Conservation (phyloP, 495 filamentous ascomycete species). For the Aspergillus nanangensis region DNA sequence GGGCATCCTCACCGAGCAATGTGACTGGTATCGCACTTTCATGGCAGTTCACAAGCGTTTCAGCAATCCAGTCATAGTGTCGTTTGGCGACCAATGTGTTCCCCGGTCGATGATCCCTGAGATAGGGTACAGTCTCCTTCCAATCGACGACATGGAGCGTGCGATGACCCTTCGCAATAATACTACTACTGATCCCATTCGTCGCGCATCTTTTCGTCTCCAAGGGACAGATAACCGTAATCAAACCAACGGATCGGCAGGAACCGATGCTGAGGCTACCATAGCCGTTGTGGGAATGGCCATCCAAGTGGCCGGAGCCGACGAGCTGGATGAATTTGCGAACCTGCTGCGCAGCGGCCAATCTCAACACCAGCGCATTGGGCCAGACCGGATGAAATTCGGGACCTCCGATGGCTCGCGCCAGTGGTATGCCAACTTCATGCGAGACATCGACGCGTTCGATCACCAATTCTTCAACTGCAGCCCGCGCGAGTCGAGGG, state of each 20-base stretch:
- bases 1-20: constrained; percentile 32
- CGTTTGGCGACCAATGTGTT: constrained; percentile 38
- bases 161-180: neutral
- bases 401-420: too few species aligned
- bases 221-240: constrained; percentile 17
- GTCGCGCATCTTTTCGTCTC: neutral
- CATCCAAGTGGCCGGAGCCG: constrained; percentile 39
- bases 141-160: constrained; percentile 3
- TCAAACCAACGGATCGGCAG: too few species aligned
- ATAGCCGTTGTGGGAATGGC: constrained; percentile 50
- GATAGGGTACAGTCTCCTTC: constrained; percentile 13
- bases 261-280: too few species aligned
- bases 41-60: constrained; percentile 7
- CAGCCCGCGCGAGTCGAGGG: constrained; percentile 29
- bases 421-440: too few species aligned
- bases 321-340: constrained; percentile 40
- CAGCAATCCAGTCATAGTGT: constrained; percentile 17
- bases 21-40: constrained; percentile 35
- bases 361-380: constrained; percentile 43
- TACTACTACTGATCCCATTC: neutral
- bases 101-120: constrained; percentile 25
- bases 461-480: constrained; percentile 24
- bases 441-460: constrained; percentile 21
- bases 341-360: constrained; percentile 30
- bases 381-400: too few species aligned